Percentiles rank a stretch among this genome's conserved stretches.
phyloP scores from a whole-genome alignment of 1,284 basidiomycete species.

The Cryptococcus amylolentus region DNA sequence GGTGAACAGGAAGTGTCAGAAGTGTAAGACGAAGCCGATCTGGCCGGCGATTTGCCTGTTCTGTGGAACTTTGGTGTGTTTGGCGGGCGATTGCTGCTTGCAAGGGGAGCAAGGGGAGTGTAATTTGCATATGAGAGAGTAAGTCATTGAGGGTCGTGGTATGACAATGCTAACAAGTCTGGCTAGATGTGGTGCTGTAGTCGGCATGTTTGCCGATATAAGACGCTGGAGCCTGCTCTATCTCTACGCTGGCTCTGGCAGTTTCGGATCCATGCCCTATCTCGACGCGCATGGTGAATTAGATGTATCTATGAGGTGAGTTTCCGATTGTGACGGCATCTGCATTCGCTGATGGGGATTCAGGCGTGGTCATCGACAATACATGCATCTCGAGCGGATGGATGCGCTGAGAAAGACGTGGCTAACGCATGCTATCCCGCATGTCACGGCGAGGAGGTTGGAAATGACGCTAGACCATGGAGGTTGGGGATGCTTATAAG shows the following conservation, averaged over 20 bases:
- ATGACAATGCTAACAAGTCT: background rate
- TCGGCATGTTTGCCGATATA: slow-evolving; percentile 87
- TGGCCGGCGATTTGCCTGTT: slow-evolving; percentile 89
- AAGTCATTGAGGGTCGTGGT: slow-evolving; percentile 48
- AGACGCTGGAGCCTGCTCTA: slow-evolving; percentile 91
- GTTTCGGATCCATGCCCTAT: slow-evolving; percentile 85
- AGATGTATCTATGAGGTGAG: slow-evolving; percentile 83
- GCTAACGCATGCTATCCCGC: slow-evolving; percentile 86
- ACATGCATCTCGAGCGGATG: slow-evolving; percentile 78
- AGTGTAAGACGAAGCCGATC: slow-evolving; percentile 73
- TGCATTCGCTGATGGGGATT: background rate
- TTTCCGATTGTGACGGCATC: background rate
- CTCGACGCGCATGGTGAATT: slow-evolving; percentile 93
- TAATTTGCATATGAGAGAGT: slow-evolving; percentile 92
- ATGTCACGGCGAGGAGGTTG: slow-evolving; percentile 80
- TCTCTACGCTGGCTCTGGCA: slow-evolving; percentile 82
- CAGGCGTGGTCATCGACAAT: slow-evolving; percentile 83
- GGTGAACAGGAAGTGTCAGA: slow-evolving; percentile 66
- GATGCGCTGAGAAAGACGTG: slow-evolving; percentile 85
- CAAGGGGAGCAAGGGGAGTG: slow-evolving; percentile 78
- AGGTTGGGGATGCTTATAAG: slow-evolving; percentile 82
- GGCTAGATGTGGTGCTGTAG: slow-evolving; percentile 77
- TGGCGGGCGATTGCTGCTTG: slow-evolving; percentile 89
- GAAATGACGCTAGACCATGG: slow-evolving; percentile 86
- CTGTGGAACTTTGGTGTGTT: slow-evolving; percentile 83